A percentile compares a stretch with the other conserved stretches of the same genome.
These are phyloP conservation scores for Thoreauomyces humboldtii DNA, from an alignment of 192 early-diverging fungal genomes.

Conservation along the genomic window DNA sequence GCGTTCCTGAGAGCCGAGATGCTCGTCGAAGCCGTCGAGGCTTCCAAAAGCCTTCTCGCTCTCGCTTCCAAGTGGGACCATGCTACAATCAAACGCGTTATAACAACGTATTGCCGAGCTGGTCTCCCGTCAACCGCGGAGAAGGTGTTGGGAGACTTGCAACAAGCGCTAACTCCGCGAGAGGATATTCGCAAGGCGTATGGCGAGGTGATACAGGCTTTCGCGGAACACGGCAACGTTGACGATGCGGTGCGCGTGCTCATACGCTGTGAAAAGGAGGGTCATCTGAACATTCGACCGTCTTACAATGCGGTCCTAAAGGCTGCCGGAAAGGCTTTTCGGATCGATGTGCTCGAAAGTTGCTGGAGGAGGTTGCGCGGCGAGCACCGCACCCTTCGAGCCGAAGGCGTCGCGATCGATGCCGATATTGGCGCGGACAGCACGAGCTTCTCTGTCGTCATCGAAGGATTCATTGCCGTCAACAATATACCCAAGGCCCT, in stretches of 20 bases:
- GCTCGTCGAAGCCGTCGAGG: no score
- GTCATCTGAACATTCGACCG: background rate
- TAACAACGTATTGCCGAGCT: no score
- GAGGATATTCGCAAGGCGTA: no score
- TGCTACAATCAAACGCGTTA: no score
- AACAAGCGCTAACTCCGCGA: background rate
- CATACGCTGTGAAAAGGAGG: conserved; percentile 22
- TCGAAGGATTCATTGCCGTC: conserved; percentile 28
- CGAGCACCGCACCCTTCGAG: no score
- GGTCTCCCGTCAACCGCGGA: conserved; percentile 21
- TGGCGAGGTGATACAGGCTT: conserved; percentile 12
- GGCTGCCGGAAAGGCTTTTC: conserved; percentile 18
- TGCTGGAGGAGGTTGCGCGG: background rate
- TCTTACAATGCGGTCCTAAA: conserved; percentile 32
- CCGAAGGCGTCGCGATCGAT: no score
- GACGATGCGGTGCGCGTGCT: conserved; percentile 31
- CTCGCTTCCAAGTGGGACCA: no score
- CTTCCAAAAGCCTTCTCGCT: no score
- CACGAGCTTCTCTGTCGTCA: conserved; percentile 26
- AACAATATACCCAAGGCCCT: conserved; percentile 18
- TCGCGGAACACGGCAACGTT: conserved; percentile 6
- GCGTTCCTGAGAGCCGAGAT: no score
- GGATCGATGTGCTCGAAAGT: conserved; percentile 19
- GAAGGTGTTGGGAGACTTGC: conserved; percentile 10
- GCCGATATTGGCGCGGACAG: conserved; percentile 5